Percentiles rank a stretch among this genome's conserved stretches.
Conservation (phyloP, 2,329 filamentous ascomycete species). For the Neofusicoccum umdonicola region DNA sequence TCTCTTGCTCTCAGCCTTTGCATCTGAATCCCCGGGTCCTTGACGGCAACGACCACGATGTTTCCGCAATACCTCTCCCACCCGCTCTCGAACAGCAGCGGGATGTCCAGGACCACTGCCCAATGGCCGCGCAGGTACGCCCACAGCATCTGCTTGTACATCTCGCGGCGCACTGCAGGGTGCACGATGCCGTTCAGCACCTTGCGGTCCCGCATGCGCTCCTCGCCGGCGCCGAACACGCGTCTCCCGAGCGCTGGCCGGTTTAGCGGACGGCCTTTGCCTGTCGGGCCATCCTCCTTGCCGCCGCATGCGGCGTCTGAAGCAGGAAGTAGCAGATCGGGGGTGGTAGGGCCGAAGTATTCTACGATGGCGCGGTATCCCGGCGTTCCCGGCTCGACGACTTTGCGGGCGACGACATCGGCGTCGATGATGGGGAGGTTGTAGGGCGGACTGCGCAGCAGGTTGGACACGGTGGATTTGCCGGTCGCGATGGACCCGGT, state of each 20-base stretch:
- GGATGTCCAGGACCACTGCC: conserved; percentile 91
- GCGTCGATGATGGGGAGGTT: conserved; percentile 90
- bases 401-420: conserved; percentile 85
- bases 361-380: conserved; percentile 80
- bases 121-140: conserved; percentile 74
- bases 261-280: conserved; percentile 74
- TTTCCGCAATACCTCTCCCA: conserved; percentile 84
- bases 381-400: conserved; percentile 85
- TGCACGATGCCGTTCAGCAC: conserved; percentile 90
- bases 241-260: conserved; percentile 78
- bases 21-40: conserved; percentile 80
- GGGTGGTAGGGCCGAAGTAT: conserved; percentile 78
- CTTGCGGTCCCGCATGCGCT: conserved; percentile 67
- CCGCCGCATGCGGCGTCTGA: conserved; percentile 35
- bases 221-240: conserved; percentile 78
- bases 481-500: conserved; percentile 97
- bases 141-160: conserved; percentile 71
- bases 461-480: conserved; percentile 89
- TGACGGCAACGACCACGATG: conserved; percentile 82
- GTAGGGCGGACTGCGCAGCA: conserved; percentile 78
- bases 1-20: conserved; percentile 72
- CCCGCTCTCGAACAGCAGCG: conserved; percentile 83
- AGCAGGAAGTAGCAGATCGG: conserved; percentile 74
- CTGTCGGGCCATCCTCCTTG: conserved; percentile 55
- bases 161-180: conserved; percentile 79